Conservation (phyloP, 306 rosid genomes). For the Quercus rubra region DNA sequence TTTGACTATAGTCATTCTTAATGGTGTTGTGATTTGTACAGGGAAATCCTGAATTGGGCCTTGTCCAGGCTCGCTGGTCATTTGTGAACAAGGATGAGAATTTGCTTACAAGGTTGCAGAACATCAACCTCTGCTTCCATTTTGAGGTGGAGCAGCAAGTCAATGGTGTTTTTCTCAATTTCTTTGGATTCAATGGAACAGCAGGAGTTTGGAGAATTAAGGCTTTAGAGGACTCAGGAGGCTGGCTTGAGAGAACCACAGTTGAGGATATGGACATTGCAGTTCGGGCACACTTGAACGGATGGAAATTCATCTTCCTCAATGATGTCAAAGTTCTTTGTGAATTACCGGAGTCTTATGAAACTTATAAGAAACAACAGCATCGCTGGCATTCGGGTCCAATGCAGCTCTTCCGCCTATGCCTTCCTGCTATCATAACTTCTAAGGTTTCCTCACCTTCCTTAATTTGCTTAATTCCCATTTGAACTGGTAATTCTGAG, state of each 20-base stretch:
- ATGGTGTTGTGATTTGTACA: conserved; percentile 26
- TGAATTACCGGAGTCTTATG: conserved; percentile 95
- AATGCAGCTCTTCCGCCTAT: conserved; percentile 92
- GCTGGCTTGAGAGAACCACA: conserved; percentile 97
- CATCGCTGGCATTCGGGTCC: conserved; percentile 99
- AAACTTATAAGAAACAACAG: conserved; percentile 95
- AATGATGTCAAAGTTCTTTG: conserved; percentile 92
- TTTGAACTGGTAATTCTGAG: background rate
- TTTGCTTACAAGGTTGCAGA: conserved; percentile 88
- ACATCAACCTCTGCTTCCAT: conserved; percentile 95
- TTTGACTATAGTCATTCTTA: conserved; percentile 2
- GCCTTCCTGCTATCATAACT: conserved; percentile 78
- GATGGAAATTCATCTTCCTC: conserved; percentile 92
- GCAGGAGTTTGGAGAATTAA: conserved; percentile 96
- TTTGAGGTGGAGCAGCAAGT: conserved; percentile 99
- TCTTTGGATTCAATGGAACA: conserved; percentile 98
- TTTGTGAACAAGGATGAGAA: conserved; percentile 96
- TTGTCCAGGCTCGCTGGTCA: conserved; percentile 96
- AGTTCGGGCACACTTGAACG: conserved; percentile 86
- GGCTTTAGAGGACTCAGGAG: conserved; percentile 97
- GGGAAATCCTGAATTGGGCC: conserved; percentile 92
- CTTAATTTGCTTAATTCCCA: background rate
- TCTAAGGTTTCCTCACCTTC: conserved; percentile 54
- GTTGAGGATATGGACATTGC: conserved; percentile 99
- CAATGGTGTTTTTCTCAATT: conserved; percentile 78